Conservation (phyloP, 495 filamentous ascomycete species). For the Penicillium goetzii region DNA sequence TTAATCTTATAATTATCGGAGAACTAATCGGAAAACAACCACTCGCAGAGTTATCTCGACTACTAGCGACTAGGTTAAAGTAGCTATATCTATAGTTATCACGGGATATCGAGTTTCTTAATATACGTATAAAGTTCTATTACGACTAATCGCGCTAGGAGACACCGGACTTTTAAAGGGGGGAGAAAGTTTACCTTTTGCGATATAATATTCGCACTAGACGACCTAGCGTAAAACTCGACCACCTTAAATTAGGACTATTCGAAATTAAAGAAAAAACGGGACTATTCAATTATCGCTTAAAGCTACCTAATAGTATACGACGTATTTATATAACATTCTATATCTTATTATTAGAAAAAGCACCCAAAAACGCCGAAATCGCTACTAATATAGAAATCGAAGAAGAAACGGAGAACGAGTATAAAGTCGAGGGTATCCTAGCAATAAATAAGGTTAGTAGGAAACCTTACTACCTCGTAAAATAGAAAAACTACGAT, state of each 20-base stretch:
- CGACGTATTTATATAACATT: too few relatives aligned
- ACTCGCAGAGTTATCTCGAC: not conserved
- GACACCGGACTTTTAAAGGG: constrained; percentile 1
- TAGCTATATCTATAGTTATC: constrained; percentile 5
- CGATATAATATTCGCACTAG: constrained; percentile 2
- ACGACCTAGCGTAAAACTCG: constrained; percentile 16
- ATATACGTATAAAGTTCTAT: constrained; percentile 7
- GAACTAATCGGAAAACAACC: not conserved
- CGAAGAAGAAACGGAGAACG: too few relatives aligned
- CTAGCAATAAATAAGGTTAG: not conserved
- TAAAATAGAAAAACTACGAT: constrained; percentile 17
- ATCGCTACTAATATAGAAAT: too few relatives aligned
- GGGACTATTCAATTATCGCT: too few relatives aligned
- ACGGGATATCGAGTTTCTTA: not conserved
- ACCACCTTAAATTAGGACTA: too few relatives aligned
- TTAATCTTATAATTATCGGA: constrained; percentile 4
- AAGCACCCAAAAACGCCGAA: too few relatives aligned
- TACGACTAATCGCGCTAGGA: constrained; percentile 5
- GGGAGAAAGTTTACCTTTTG: constrained; percentile 10
- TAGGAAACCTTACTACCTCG: constrained; percentile 9
- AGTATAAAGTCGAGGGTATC: too few relatives aligned
- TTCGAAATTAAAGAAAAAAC: too few relatives aligned
- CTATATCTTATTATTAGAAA: too few relatives aligned
- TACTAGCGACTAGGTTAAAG: not conserved
- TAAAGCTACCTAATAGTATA: too few relatives aligned